Evolutionary conservation across 2,329 filamentous ascomycete species (phyloP).

Genomic region (Scorias spongiosa): DNA sequence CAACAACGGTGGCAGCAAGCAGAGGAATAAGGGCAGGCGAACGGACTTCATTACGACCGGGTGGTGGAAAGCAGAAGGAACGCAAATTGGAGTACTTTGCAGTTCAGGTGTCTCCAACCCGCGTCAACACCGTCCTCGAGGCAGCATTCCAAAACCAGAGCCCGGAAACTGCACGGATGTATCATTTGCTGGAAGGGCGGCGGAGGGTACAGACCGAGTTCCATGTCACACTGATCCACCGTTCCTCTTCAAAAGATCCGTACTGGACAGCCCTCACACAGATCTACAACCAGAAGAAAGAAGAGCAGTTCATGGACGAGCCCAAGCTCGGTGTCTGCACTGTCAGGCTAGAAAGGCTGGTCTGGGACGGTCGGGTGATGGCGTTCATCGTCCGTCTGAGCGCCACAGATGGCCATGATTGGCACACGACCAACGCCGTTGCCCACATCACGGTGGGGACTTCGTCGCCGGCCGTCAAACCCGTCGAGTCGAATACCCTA

Average conservation of each 20-base stretch:
- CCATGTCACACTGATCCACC: slow-evolving; percentile 89
- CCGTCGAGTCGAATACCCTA: slow-evolving; percentile 84
- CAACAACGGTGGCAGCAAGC: slow-evolving; percentile 37
- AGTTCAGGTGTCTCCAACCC: slow-evolving; percentile 37
- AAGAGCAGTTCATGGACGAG: slow-evolving; percentile 26
- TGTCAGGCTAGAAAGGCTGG: slow-evolving; percentile 48
- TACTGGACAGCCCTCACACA: slow-evolving; percentile 61
- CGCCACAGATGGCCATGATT: slow-evolving; percentile 32
- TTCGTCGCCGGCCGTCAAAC: slow-evolving; percentile 57
- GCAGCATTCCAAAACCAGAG: slow-evolving; percentile 48
- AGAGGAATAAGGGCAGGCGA: slow-evolving; percentile 24
- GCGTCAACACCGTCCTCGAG: slow-evolving; percentile 47
- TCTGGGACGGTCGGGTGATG: slow-evolving; percentile 83
- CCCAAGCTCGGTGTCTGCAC: slow-evolving; percentile 48
- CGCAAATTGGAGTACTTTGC: slow-evolving; percentile 49
- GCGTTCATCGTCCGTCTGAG: slow-evolving; percentile 66
- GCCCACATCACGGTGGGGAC: slow-evolving; percentile 89
- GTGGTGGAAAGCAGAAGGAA: slow-evolving; percentile 32
- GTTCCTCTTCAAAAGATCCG: slow-evolving; percentile 43
- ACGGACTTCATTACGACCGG: slow-evolving; percentile 15
- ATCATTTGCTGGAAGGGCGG: slow-evolving; percentile 55
- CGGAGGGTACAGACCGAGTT: slow-evolving; percentile 72
- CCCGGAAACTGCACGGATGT: slow-evolving; percentile 49
- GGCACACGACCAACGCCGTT: slow-evolving; percentile 56
- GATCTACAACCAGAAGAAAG: slow-evolving; percentile 34